Evolutionary conservation across 2,329 filamentous ascomycete species (phyloP).

Genomic region (Botrytis sinoallii): DNA sequence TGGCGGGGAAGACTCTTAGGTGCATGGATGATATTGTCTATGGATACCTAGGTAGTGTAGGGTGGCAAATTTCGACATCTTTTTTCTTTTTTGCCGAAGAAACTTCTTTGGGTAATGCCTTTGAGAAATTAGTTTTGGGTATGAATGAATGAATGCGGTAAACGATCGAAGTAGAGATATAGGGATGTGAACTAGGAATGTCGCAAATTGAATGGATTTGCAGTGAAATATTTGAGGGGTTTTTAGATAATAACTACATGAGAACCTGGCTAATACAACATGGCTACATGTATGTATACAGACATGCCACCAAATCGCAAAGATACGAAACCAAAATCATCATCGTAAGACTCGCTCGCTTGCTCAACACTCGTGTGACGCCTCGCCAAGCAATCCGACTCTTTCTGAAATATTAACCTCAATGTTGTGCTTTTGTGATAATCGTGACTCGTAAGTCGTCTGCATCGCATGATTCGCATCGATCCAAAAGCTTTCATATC

Average conservation of each 20-base stretch:
- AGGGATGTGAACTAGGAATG: neutral
- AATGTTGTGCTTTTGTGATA: neutral
- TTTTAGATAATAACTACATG: neutral
- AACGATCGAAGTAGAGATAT: neutral
- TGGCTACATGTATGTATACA: neutral
- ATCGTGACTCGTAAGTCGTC: constrained; percentile 1
- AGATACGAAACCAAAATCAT: neutral
- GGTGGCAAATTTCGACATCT: neutral
- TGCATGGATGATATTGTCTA: neutral
- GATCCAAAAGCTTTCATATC: neutral
- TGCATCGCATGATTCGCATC: neutral
- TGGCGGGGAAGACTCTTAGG: neutral
- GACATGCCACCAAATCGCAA: neutral
- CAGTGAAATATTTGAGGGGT: neutral
- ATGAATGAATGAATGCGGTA: neutral
- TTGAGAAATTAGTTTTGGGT: neutral
- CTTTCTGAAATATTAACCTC: neutral
- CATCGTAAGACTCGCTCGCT: neutral
- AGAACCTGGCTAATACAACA: neutral
- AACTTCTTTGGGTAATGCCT: neutral
- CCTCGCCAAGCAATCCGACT: neutral
- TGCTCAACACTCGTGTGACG: neutral
- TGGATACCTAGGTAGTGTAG: neutral
- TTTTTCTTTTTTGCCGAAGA: neutral
- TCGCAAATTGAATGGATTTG: neutral